Evolutionary conservation across 2,329 filamentous ascomycete genomes (phyloP).

Genomic region (Cytospora mali): DNA sequence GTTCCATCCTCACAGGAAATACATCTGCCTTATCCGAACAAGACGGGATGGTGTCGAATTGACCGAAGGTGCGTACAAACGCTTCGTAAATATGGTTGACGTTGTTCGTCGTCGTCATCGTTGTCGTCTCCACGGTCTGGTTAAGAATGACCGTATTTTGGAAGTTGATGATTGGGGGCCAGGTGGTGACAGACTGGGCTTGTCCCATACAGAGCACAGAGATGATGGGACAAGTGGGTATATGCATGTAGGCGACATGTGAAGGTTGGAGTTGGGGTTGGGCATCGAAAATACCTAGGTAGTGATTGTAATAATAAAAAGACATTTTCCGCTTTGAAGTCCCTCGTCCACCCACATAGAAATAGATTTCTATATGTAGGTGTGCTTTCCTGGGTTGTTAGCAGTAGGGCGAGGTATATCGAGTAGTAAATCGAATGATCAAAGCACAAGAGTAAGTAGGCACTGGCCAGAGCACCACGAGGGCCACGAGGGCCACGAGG

Average conservation of each 20-base stretch:
- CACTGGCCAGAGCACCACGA: no score
- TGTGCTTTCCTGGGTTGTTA: neutral
- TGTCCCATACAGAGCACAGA: neutral
- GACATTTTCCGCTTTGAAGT: neutral
- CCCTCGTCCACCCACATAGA: no score
- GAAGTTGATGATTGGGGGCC: neutral
- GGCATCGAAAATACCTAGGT: neutral
- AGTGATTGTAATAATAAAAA: neutral
- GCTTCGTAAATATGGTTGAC: no score
- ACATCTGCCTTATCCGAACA: neutral
- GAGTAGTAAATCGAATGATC: no score
- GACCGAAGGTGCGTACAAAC: neutral
- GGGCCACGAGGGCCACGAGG: no score
- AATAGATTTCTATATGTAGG: no score
- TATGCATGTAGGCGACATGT: no score
- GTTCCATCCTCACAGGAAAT: neutral
- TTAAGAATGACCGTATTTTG: neutral
- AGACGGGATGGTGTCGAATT: neutral
- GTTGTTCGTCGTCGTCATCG: neutral
- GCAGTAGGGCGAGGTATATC: neutral
- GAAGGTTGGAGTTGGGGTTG: neutral
- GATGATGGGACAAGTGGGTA: neutral
- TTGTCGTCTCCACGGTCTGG: neutral
- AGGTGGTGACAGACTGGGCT: neutral
- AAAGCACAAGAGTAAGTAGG: neutral